These are phyloP conservation scores for Nannizziopsis arthrosporioides DNA, from an alignment of 2,329 filamentous ascomycete species.

Conservation along the genomic window DNA sequence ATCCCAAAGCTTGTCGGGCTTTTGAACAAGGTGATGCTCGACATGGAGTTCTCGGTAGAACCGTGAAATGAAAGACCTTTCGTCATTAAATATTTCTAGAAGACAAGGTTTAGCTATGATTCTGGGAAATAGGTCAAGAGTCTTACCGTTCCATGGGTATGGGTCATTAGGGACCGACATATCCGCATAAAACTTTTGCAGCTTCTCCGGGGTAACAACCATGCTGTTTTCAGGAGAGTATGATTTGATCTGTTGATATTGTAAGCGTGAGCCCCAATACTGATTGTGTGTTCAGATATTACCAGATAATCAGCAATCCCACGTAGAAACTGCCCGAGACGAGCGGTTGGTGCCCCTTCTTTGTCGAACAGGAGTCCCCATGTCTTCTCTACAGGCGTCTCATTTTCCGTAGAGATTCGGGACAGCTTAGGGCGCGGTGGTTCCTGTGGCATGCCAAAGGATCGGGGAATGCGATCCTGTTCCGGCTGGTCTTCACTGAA, in stretches of 20 bases:
- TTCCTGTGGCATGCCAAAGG: constrained; percentile 28
- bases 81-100: constrained; percentile 45
- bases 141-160: constrained; percentile 57
- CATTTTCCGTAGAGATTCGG: constrained; percentile 35
- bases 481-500: constrained; percentile 12
- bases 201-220: constrained; percentile 64
- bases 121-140: neutral
- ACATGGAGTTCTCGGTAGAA: constrained; percentile 45
- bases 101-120: constrained; percentile 2
- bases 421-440: constrained; percentile 27
- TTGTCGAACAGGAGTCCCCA: constrained; percentile 67
- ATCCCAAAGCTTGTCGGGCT: constrained; percentile 32
- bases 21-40: constrained; percentile 55
- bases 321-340: constrained; percentile 58
- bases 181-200: constrained; percentile 60
- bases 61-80: constrained; percentile 44
- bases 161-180: constrained; percentile 53
- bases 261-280: neutral
- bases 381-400: constrained; percentile 54
- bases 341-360: constrained; percentile 53
- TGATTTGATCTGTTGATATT: constrained; percentile 49
- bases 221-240: constrained; percentile 55
- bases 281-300: constrained; percentile 12
- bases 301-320: constrained; percentile 66
- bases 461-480: constrained; percentile 22